A percentile compares a stretch with the other conserved stretches of the same genome.
phyloP scores from a whole-genome alignment of 2,329 filamentous ascomycete species.

The Thelonectria blattea region DNA sequence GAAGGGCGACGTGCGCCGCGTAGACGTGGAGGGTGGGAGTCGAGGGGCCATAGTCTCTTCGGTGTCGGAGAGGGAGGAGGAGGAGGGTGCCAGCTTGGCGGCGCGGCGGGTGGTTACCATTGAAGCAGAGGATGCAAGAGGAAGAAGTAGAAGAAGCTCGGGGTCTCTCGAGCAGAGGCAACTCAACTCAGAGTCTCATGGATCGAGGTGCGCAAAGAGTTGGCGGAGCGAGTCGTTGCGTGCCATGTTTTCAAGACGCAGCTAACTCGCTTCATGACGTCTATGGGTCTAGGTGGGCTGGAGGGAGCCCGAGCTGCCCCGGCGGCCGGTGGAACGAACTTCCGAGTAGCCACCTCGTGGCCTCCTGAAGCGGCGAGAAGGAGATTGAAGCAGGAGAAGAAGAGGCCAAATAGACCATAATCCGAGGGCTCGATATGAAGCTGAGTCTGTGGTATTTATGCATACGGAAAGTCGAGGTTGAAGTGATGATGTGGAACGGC shows the following conservation, averaged over 20 bases:
- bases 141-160: neutral
- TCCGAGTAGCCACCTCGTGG: slow-evolving; percentile 16
- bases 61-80: slow-evolving; percentile 16
- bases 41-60: slow-evolving; percentile 20
- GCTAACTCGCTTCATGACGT: slow-evolving; percentile 33
- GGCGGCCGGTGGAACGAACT: slow-evolving; percentile 25
- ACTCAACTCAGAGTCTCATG: slow-evolving; percentile 8
- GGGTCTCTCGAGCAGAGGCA: neutral
- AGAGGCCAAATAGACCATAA: neutral
- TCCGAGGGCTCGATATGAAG: neutral
- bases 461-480: neutral
- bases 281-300: slow-evolving; percentile 25
- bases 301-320: slow-evolving; percentile 1
- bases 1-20: slow-evolving; percentile 59
- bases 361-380: slow-evolving; percentile 6
- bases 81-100: slow-evolving; percentile 27
- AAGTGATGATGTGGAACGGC: neutral
- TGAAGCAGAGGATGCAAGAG: neutral
- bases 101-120: slow-evolving; percentile 41
- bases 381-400: neutral
- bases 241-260: slow-evolving; percentile 12
- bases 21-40: slow-evolving; percentile 23
- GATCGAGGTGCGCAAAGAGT: neutral
- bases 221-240: slow-evolving; percentile 17
- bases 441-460: neutral